Base-by-base conservation (phyloP, 441 rosid species). In the Hura crepitans region DNA sequence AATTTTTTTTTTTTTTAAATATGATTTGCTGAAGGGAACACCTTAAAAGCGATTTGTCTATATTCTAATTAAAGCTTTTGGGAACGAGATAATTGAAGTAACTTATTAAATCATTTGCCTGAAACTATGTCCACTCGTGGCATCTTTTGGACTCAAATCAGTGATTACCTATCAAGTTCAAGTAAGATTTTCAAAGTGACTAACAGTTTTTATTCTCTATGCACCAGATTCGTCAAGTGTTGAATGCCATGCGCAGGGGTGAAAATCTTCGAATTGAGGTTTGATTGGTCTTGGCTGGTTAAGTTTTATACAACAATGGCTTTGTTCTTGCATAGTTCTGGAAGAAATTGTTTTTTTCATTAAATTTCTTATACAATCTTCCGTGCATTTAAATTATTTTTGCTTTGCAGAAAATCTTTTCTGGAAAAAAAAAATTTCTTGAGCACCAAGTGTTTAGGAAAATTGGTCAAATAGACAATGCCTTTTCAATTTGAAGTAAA, bases 221-320 rank as follows among this genome's bases (percentile, higher is more conserved):
- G 68, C 43, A 6, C 47, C 89, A 89, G 98, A 83, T 93, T 75
- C 96, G 91, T 69, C 93, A 89, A 75, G 97, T 85, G 77, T 76
- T 90, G 85, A 80, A 75, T 70, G 89, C 89, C 74, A 82, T 90
- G 86, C 91, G 90, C 70, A 86, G 96, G 80, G 94, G 92, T 60
- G 96, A 87, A 75, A 86, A 81, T 76, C 66, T 89, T 71, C 84
- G 85, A 66, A 71, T 81, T 70, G 96, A 93, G 97, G 98, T 90
- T 81, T 68, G 87, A 60, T 75, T 58, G 45, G 69, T 69, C 81
- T 51, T 69, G 23, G 51, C 71, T 60, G 50, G 20, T 65, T 42
- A 43, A 45, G 65, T 25, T 43, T 62, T 42, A 20, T 60, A 18
- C 14, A 27, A 45, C 64, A 3, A 33, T 67, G 42, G 42, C 51